Base-by-base conservation (phyloP, 1,284 basidiomycete genomes). In the Ganoderma lingzhi region DNA sequence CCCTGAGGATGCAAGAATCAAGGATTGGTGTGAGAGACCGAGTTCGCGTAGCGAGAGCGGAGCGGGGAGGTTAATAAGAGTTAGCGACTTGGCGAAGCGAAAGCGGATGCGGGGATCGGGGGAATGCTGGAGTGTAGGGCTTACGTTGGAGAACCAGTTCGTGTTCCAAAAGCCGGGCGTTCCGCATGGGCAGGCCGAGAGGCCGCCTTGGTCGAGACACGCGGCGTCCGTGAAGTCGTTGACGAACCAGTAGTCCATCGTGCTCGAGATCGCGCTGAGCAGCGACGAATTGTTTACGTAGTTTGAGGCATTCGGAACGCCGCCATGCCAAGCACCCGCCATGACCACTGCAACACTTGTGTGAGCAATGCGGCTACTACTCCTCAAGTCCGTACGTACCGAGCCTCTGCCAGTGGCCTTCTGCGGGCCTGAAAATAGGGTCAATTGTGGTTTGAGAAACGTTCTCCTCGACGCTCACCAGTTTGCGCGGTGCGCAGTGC, bases 161-260 rank as follows among this genome's bases (percentile, higher is more conserved):
- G 85, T 86, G 74, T 92, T 91, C 90, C 88, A 90, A 19, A 84
- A 70, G 71, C 89, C 89, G 2, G 87, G 84, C 15, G 88, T 88
- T 6, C 81, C 82, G 71, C 88, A 90, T 1, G 88, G 87, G 73
- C 89, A 91, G 12, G 78, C 53, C 3, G 44, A 2, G 8, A 65
- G 81, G 0, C 89, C 88, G 0, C 90, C 90, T 6, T 41, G 39
- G 64, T 69, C 60, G 51, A 91, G 76, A 75, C 90, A 92, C 23
- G 80, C 84, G 4, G 79, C 74, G 48, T 82, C 80, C 6, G 83
- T 84, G 75, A 88, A 90, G 76, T 92, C 90, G 66, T 86, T 86
- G 3, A 73, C 73, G 71, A 91, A 91, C 90, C 90, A 93, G 73
- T 82, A 92, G 69, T 87, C 81, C 86, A 92, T 88, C 0, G 87